A percentile compares a stretch with the other conserved stretches of the same genome.
Conservation (phyloP, 176 grass and related monocot species). For the Poa annua region DNA sequence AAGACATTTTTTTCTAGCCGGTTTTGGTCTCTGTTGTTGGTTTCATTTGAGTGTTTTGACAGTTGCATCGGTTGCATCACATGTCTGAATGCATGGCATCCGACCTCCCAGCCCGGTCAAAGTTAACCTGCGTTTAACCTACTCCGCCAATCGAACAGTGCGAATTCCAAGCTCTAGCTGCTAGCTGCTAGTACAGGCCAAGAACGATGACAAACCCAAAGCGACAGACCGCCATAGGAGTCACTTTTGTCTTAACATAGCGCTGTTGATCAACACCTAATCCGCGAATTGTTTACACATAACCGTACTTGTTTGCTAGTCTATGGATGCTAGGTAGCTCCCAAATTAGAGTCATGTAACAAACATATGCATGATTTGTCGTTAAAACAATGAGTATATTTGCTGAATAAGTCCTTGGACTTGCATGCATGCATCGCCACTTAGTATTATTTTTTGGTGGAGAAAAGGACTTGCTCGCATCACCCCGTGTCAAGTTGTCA, state of each 20-base stretch:
- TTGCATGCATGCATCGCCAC: constrained; percentile 25
- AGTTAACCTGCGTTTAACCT: neutral
- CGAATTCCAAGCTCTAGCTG: neutral
- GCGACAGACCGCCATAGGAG: constrained; percentile 1
- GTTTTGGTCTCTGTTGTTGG: neutral
- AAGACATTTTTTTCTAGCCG: neutral
- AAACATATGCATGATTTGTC: neutral
- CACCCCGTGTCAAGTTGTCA: constrained; percentile 8
- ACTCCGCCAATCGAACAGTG: neutral
- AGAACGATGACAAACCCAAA: constrained; percentile 18
- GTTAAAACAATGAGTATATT: neutral
- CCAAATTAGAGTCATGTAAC: neutral
- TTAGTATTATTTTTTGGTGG: neutral
- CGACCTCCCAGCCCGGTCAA: constrained; percentile 3
- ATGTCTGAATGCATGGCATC: constrained; percentile 43
- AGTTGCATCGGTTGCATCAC: constrained; percentile 18
- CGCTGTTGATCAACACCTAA: constrained; percentile 27
- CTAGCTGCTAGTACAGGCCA: constrained; percentile 3
- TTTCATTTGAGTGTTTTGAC: constrained; percentile 28
- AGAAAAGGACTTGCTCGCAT: constrained; percentile 3
- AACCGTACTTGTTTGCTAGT: neutral
- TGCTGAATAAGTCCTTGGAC: constrained; percentile 29
- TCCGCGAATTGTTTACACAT: neutral
- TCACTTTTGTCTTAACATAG: neutral
- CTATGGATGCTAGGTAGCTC: neutral